A percentile compares a stretch with the other conserved stretches of the same genome.
These are phyloP conservation scores for Calonectria hongkongensis DNA, from an alignment of 2,329 filamentous ascomycete species.

Conservation along the genomic window DNA sequence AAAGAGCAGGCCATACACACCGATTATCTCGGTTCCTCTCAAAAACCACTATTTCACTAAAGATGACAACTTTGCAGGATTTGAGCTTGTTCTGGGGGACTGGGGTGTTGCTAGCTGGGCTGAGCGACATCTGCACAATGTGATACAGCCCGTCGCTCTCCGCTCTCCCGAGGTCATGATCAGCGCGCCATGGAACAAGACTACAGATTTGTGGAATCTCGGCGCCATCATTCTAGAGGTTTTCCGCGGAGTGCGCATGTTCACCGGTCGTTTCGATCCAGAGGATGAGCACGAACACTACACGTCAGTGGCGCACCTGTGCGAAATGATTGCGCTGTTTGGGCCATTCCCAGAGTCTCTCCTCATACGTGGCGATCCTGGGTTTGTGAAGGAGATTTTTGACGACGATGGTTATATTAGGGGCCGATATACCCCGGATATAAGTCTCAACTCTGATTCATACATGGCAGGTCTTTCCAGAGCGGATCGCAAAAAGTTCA, in stretches of 20 bases:
- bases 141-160: not conserved
- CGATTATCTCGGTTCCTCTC: not conserved
- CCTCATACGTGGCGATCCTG: not conserved
- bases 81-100: not conserved
- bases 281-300: too few relatives aligned
- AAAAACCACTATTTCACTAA: not conserved
- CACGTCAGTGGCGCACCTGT: not conserved
- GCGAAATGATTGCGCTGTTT: not conserved
- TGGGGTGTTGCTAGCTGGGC: not conserved
- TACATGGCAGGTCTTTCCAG: not conserved
- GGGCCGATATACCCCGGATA: not conserved
- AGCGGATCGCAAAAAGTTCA: not conserved
- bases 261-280: not conserved
- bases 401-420: not conserved
- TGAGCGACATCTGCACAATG: not conserved
- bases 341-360: not conserved
- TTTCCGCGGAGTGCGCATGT: slow-evolving; percentile 6
- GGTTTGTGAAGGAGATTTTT: not conserved
- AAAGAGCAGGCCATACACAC: not conserved
- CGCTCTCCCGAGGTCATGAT: slow-evolving; percentile 2
- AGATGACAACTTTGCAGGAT: not conserved
- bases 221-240: not conserved
- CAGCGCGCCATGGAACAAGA: not conserved
- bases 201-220: slow-evolving; percentile 8
- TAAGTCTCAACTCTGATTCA: too few relatives aligned